Evolutionary conservation across 2,329 filamentous ascomycete genomes (phyloP).

Genomic region (Paecilomyces dactylethromorphus): DNA sequence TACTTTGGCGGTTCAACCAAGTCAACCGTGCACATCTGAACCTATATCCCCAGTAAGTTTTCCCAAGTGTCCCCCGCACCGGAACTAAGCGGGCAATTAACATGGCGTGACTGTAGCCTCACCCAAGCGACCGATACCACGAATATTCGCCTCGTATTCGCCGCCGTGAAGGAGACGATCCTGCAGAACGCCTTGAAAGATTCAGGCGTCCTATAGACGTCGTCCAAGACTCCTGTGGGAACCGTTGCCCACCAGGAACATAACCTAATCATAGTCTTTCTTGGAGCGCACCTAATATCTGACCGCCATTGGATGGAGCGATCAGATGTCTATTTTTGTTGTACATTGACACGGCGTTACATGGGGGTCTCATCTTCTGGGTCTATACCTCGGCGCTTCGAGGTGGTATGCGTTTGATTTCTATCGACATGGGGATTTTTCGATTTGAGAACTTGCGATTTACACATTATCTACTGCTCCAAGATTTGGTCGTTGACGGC

Average conservation of each 20-base stretch:
- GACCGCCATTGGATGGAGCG: background rate
- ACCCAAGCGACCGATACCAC: constrained; percentile 98
- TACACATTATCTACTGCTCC: background rate
- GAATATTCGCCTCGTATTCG: constrained; percentile 95
- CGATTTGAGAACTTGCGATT: background rate
- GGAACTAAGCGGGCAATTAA: background rate
- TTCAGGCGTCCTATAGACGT: constrained; percentile 76
- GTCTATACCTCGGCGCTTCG: constrained; percentile 11
- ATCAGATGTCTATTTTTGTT: constrained; percentile 4
- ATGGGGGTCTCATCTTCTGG: constrained; percentile 4
- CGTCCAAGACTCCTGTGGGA: background rate
- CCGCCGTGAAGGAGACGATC: constrained; percentile 97
- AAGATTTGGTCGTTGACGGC: background rate
- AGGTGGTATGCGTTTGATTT: constrained; percentile 7
- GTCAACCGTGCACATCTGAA: constrained; percentile 95
- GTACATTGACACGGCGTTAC: constrained; percentile 9
- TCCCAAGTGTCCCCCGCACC: background rate
- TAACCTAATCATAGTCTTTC: background rate
- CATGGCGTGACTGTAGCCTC: constrained; percentile 53
- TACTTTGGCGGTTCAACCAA: constrained; percentile 97
- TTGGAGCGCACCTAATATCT: background rate
- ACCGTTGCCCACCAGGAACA: background rate
- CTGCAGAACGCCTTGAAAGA: constrained; percentile 97
- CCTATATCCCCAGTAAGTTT: constrained; percentile 87
- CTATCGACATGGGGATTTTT: constrained; percentile 2